These are phyloP conservation scores for Candida tallmaniae DNA, from an alignment of 805 yeast genomes.

Conservation along the genomic window DNA sequence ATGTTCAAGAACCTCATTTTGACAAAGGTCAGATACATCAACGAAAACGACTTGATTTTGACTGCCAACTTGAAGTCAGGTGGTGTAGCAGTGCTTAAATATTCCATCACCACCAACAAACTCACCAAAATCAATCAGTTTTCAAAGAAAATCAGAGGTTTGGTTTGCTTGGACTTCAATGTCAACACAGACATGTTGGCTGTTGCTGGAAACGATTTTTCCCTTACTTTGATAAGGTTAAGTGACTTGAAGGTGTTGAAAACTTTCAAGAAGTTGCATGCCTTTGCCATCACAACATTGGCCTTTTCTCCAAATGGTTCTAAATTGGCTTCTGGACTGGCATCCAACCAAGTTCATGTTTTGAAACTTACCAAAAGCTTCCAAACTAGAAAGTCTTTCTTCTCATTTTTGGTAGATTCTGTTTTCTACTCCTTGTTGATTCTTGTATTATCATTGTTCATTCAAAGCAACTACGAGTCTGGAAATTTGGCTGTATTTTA, in stretches of 20 bases:
- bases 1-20: constrained; percentile 25
- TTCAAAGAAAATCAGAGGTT: constrained; percentile 48
- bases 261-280: constrained; percentile 58
- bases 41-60: constrained; percentile 26
- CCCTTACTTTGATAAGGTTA: constrained; percentile 53
- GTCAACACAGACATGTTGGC: constrained; percentile 43
- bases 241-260: constrained; percentile 49
- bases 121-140: constrained; percentile 40
- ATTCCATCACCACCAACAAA: constrained; percentile 37
- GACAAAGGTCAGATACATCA: constrained; percentile 41
- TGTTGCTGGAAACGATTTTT: constrained; percentile 61
- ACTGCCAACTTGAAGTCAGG: constrained; percentile 27
- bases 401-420: constrained; percentile 31
- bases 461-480: constrained; percentile 31
- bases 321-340: constrained; percentile 67
- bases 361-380: constrained; percentile 53
- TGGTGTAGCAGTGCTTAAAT: constrained; percentile 44
- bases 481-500: constrained; percentile 29
- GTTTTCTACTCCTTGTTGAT: constrained; percentile 31
- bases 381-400: constrained; percentile 34
- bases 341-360: constrained; percentile 68
- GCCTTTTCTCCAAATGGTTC: constrained; percentile 66
- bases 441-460: constrained; percentile 24
- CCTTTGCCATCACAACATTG: constrained; percentile 72
- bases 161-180: constrained; percentile 48